phyloP scores from a whole-genome alignment of 768 basidiomycete genomes.

The Daedalea quercina region DNA sequence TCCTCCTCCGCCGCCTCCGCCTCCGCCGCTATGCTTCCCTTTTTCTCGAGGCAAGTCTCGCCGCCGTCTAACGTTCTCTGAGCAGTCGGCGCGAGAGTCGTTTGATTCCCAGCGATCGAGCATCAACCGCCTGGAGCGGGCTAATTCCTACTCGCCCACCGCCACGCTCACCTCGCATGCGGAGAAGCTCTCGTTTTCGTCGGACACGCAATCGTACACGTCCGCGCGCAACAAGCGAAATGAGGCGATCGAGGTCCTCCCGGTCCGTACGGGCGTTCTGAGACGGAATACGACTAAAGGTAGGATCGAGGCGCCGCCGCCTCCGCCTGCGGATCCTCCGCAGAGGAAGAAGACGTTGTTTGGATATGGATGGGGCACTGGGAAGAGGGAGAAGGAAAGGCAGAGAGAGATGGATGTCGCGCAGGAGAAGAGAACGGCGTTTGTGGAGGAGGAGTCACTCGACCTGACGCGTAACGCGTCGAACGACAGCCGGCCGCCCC shows the following conservation, averaged over 20 bases:
- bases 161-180: constrained; percentile 27
- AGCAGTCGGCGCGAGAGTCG: constrained; percentile 16
- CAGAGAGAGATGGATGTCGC: constrained; percentile 25
- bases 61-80: constrained; percentile 19
- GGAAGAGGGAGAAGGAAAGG: constrained; percentile 37
- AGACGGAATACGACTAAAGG: constrained; percentile 13
- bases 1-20: constrained; percentile 24
- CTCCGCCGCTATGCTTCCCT: constrained; percentile 24
- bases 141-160: constrained; percentile 25
- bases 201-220: constrained; percentile 24
- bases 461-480: constrained; percentile 25
- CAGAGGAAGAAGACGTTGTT: constrained; percentile 43
- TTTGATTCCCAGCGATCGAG: constrained; percentile 20
- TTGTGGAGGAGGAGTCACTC: constrained; percentile 22
- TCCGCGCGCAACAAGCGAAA: constrained; percentile 10
- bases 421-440: constrained; percentile 13
- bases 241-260: constrained; percentile 19
- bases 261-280: constrained; percentile 16
- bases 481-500: constrained; percentile 17
- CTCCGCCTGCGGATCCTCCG: constrained; percentile 14
- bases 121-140: constrained; percentile 18
- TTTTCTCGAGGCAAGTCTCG: constrained; percentile 16
- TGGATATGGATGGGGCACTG: constrained; percentile 71
- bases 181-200: constrained; percentile 25
- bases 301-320: constrained; percentile 2